phyloP scores from a whole-genome alignment of 805 yeast genomes.

The Candida alai region DNA sequence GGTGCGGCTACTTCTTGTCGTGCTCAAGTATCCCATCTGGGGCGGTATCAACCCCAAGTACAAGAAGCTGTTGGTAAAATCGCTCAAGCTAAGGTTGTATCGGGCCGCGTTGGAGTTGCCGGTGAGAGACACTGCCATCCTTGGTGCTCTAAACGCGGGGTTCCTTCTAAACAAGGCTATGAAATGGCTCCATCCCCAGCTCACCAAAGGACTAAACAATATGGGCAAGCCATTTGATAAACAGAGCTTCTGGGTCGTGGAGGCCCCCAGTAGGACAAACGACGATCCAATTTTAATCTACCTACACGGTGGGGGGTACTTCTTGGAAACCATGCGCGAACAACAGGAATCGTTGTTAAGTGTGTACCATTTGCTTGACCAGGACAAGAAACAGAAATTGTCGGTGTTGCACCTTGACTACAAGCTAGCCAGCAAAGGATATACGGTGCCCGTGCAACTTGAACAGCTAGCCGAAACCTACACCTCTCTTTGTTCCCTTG shows the following conservation, averaged over 20 bases:
- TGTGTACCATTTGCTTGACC: constrained; percentile 24
- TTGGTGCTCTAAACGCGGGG: constrained; percentile 10
- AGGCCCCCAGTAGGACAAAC: constrained; percentile 21
- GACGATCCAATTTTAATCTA: constrained; percentile 19
- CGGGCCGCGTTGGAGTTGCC: constrained; percentile 14
- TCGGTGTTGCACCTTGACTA: constrained; percentile 32
- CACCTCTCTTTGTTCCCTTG: constrained; percentile 16
- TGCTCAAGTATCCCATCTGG: constrained; percentile 10
- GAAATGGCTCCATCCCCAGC: constrained; percentile 5
- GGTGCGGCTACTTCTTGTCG: constrained; percentile 10
- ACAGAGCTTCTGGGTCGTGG: constrained; percentile 31
- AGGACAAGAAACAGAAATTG: constrained; percentile 9
- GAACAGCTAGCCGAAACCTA: constrained; percentile 27
- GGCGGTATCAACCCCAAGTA: constrained; percentile 17
- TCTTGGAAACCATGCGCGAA: constrained; percentile 24
- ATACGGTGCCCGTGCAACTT: constrained; percentile 31
- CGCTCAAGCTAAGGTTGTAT: constrained; percentile 14
- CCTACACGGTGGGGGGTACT: constrained; percentile 40
- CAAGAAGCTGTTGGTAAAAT: constrained; percentile 9
- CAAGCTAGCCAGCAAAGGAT: constrained; percentile 25
- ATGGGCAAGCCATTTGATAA: constrained; percentile 19
- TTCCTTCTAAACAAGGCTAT: constrained; percentile 12
- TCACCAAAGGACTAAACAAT: constrained; percentile 9
- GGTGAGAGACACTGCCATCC: constrained; percentile 11
- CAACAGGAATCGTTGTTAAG: constrained; percentile 25